Percentiles rank a stretch among this genome's conserved stretches.
These are phyloP conservation scores for Populus tomentosa DNA, from an alignment of 441 rosid species.

Conservation along the genomic window DNA sequence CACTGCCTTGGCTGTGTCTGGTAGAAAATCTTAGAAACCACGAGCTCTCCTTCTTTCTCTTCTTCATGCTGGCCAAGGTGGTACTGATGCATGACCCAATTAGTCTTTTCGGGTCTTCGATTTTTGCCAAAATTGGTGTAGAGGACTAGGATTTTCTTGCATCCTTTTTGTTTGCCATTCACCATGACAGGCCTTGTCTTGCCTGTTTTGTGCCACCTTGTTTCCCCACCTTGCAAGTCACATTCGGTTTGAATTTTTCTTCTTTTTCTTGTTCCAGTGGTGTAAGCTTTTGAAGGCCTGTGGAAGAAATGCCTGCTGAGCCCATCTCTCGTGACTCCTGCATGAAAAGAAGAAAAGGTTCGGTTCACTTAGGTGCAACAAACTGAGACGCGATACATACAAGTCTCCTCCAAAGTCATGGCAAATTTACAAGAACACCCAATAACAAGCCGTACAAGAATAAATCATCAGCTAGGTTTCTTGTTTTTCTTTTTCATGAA, in stretches of 20 bases:
- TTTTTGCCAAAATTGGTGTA: slow-evolving; percentile 97
- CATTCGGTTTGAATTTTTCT: slow-evolving; percentile 94
- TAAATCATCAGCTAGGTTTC: background rate
- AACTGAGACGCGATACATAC: slow-evolving; percentile 16
- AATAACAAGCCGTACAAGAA: no score
- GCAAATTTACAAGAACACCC: slow-evolving; percentile 5
- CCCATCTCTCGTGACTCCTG: slow-evolving; percentile 98
- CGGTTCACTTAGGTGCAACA: slow-evolving; percentile 58
- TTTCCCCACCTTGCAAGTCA: slow-evolving; percentile 68
- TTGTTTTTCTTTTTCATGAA: background rate
- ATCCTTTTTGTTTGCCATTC: slow-evolving; percentile 86
- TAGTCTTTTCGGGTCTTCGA: slow-evolving; percentile 96
- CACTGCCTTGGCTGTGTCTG: slow-evolving; percentile 77
- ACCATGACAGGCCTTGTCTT: slow-evolving; percentile 96
- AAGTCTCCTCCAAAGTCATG: slow-evolving; percentile 30
- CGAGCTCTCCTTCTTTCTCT: slow-evolving; percentile 63
- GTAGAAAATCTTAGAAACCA: slow-evolving; percentile 6
- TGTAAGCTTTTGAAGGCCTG: slow-evolving; percentile 95
- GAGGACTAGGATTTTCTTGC: slow-evolving; percentile 88
- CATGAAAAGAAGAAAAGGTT: slow-evolving; percentile 36
- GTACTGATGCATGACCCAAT: slow-evolving; percentile 99
- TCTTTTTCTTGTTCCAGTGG: slow-evolving; percentile 94
- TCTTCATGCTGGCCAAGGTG: slow-evolving; percentile 91
- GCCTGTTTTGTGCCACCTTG: slow-evolving; percentile 45
- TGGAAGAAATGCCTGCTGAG: slow-evolving; percentile 95